A percentile compares a stretch with the other conserved stretches of the same genome.
Evolutionary conservation across 768 basidiomycete genomes (phyloP).

Genomic region (Lenzites betulinus): DNA sequence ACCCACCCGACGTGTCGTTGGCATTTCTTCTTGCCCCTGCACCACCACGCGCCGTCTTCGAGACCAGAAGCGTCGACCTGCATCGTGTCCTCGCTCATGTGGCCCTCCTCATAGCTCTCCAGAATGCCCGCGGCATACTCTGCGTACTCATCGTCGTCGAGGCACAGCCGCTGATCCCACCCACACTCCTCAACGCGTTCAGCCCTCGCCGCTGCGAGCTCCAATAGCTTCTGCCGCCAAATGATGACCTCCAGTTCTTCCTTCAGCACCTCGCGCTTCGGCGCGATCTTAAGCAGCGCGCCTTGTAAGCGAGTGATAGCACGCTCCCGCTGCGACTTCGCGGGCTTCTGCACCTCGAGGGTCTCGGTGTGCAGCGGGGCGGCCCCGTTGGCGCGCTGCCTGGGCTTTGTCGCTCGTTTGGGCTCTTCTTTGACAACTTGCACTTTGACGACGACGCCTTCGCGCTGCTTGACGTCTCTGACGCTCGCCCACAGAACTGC

Average conservation of each 20-base stretch:
- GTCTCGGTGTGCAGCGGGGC: slow-evolving; percentile 4
- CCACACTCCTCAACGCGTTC: slow-evolving; percentile 74
- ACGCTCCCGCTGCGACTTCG: slow-evolving; percentile 53
- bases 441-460: slow-evolving; percentile 63
- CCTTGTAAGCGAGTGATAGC: slow-evolving; percentile 56
- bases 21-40: slow-evolving; percentile 71
- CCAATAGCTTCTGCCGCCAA: slow-evolving; percentile 70
- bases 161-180: slow-evolving; percentile 85
- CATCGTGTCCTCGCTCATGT: slow-evolving; percentile 42
- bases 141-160: slow-evolving; percentile 78
- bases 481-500: slow-evolving; percentile 75
- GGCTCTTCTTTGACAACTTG: slow-evolving; percentile 13
- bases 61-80: slow-evolving; percentile 36
- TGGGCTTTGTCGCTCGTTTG: slow-evolving; percentile 1
- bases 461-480: slow-evolving; percentile 65
- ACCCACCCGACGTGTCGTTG: slow-evolving; percentile 77
- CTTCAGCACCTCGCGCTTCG: slow-evolving; percentile 64
- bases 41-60: slow-evolving; percentile 70
- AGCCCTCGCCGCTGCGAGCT: slow-evolving; percentile 67
- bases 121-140: slow-evolving; percentile 67
- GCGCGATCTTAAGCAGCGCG: slow-evolving; percentile 58
- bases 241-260: slow-evolving; percentile 66
- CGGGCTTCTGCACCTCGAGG: slow-evolving; percentile 34
- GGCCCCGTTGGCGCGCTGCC: slow-evolving; percentile 5
- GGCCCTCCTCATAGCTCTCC: slow-evolving; percentile 63